Conservation (phyloP, 1,284 basidiomycete genomes). For the Moesziomyces sp. region DNA sequence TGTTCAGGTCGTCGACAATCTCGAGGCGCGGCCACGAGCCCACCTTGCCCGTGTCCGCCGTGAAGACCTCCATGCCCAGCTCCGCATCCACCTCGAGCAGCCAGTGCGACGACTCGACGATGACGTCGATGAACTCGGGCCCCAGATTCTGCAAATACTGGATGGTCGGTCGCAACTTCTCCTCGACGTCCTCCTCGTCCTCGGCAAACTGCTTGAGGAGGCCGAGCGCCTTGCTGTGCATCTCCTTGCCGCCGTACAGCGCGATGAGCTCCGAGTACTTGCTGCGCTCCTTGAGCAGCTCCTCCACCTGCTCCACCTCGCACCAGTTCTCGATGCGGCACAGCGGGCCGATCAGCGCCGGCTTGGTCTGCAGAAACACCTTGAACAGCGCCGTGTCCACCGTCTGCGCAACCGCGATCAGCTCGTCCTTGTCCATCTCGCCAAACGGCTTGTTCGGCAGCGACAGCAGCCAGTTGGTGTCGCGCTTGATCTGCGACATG, state of each 20-base stretch:
- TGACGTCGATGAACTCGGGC: constrained; percentile 55
- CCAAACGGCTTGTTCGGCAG: constrained; percentile 52
- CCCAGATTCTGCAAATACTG: constrained; percentile 89
- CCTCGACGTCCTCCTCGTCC: constrained; percentile 81
- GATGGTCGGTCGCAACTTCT: constrained; percentile 84
- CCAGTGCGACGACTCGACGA: constrained; percentile 76
- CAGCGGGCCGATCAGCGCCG: constrained; percentile 83
- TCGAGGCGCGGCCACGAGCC: constrained; percentile 72
- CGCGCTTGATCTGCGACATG: constrained; percentile 54
- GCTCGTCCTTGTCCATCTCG: constrained; percentile 51
- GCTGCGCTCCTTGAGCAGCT: constrained; percentile 82
- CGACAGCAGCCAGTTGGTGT: constrained; percentile 51
- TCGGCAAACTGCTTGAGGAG: constrained; percentile 76
- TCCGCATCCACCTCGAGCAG: constrained; percentile 79
- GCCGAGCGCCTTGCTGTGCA: constrained; percentile 88
- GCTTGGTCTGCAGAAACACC: constrained; percentile 85
- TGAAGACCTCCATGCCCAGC: constrained; percentile 90
- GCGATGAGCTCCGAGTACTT: constrained; percentile 91
- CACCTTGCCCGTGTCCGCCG: constrained; percentile 81
- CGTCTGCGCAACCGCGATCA: constrained; percentile 80
- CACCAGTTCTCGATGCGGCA: constrained; percentile 97
- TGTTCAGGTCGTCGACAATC: constrained; percentile 73
- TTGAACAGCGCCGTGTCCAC: constrained; percentile 97
- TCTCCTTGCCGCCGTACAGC: constrained; percentile 91
- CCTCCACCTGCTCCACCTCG: constrained; percentile 93